Percentiles rank a stretch among this genome's conserved stretches.
These are phyloP conservation scores for Cryphonectria nitschkei DNA, from an alignment of 2,329 filamentous ascomycete genomes.

Conservation along the genomic window DNA sequence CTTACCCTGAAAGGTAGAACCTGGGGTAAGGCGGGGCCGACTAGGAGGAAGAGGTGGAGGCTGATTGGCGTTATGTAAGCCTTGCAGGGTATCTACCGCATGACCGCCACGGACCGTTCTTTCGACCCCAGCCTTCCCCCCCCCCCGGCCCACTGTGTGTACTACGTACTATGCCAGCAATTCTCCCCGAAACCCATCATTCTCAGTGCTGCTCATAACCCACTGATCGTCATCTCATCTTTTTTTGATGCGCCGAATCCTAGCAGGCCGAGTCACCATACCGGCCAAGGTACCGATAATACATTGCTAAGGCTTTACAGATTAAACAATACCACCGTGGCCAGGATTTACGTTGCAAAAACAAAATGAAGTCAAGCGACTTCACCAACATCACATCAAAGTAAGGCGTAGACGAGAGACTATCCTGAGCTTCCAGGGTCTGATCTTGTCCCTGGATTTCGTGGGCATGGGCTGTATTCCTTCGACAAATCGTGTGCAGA, in stretches of 20 bases:
- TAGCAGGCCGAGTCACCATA: neutral
- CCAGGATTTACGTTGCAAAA: too few relatives aligned
- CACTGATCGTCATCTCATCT: neutral
- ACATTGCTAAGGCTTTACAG: neutral
- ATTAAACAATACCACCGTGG: neutral
- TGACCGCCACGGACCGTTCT: neutral
- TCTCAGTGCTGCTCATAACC: neutral
- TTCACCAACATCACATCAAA: neutral
- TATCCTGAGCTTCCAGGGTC: too few relatives aligned
- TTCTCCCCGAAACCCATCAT: neutral
- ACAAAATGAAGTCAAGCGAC: neutral
- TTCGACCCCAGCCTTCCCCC: neutral
- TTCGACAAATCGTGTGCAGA: neutral
- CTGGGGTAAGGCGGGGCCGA: constrained; percentile 4
- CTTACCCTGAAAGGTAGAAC: neutral
- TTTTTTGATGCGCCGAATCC: neutral
- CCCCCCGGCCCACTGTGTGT: neutral
- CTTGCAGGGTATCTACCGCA: neutral
- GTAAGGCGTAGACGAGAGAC: neutral
- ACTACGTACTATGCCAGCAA: neutral
- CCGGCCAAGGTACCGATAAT: neutral
- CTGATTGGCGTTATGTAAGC: neutral
- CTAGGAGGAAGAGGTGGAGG: neutral
- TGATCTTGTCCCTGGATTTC: too few relatives aligned
- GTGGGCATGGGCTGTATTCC: neutral